Conservation (phyloP, 331 rosid genomes). For the Quercus tomentella region DNA sequence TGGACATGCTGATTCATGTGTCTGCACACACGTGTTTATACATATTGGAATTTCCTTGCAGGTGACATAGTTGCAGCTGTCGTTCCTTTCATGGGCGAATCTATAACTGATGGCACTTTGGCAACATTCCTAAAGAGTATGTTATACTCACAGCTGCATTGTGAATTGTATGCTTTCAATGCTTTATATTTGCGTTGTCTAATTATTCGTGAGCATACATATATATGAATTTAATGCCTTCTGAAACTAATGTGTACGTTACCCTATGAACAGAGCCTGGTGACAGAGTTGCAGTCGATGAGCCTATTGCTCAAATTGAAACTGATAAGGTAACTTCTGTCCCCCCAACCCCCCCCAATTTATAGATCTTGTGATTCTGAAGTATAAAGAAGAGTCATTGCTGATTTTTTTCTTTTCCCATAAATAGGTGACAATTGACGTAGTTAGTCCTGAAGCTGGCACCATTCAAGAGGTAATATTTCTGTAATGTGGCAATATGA, state of each 20-base stretch:
- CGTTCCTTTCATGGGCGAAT: slow-evolving; percentile 73
- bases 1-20: background rate
- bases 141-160: slow-evolving; percentile 22
- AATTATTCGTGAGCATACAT: background rate
- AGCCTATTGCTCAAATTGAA: slow-evolving; percentile 64
- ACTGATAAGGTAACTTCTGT: slow-evolving; percentile 45
- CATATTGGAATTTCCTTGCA: background rate
- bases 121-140: slow-evolving; percentile 56
- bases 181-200: background rate
- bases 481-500: background rate
- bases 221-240: slow-evolving; percentile 3
- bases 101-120: slow-evolving; percentile 58
- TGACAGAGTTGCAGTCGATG: slow-evolving; percentile 50
- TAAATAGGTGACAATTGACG: slow-evolving; percentile 59
- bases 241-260: background rate
- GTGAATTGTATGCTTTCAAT: background rate
- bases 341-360: background rate
- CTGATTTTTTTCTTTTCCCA: background rate
- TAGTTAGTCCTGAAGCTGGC: slow-evolving; percentile 60
- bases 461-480: slow-evolving; percentile 43
- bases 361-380: background rate
- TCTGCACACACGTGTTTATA: background rate
- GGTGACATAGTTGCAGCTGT: slow-evolving; percentile 58
- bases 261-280: slow-evolving; percentile 48
- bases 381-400: background rate